Evolutionary conservation across 768 basidiomycete species (phyloP), one percentile per base, ranked within the genome.

Genomic region (Steccherinum ochraceum): DNA sequence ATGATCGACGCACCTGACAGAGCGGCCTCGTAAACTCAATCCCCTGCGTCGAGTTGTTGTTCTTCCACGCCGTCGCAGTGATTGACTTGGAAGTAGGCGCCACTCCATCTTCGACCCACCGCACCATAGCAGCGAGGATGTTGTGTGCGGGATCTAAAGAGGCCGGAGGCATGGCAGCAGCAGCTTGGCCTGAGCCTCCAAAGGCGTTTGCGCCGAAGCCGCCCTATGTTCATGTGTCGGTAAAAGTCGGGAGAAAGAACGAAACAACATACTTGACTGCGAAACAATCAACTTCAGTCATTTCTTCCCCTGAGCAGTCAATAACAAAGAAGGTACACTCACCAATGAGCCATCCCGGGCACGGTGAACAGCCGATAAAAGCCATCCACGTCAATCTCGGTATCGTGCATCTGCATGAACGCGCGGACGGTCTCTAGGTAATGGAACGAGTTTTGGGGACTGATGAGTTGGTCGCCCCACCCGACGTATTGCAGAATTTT

Each of bases 281-380:
- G 21, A 43, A 43, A 23, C 41, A 43, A 5, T 11, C 35, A 39
- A 39, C n/a, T n/a, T n/a, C n/a, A n/a, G n/a, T n/a, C n/a, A n/a
- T n/a, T n/a, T n/a, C n/a, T n/a, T n/a, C n/a, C n/a, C 7, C 16
- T 35, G 30, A 35, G 30, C 30, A 35, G 7, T 16, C 16, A 16
- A 35, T 7, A 35, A 35, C 30, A 16, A 35, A 35, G 21, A 43
- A 43, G 16, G 19, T 19, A 23, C 1, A 53, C 62, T 27, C 41
- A 56, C 57, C 67, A 68, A 48, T 68, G 67, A 21, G 58, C 46
- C 67, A 68, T 68, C 3, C 67, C 67, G 1, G 65, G 64, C 10
- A 64, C 61, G 21, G 60, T 53, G 58, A 68, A 68, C 18, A 68
- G 55, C 16, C 67, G 64, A 46, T 67, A 68, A 54, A 59, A 65